Evolutionary conservation across 2,329 filamentous ascomycete genomes (phyloP).

Genomic region (Blastomyces silverae): DNA sequence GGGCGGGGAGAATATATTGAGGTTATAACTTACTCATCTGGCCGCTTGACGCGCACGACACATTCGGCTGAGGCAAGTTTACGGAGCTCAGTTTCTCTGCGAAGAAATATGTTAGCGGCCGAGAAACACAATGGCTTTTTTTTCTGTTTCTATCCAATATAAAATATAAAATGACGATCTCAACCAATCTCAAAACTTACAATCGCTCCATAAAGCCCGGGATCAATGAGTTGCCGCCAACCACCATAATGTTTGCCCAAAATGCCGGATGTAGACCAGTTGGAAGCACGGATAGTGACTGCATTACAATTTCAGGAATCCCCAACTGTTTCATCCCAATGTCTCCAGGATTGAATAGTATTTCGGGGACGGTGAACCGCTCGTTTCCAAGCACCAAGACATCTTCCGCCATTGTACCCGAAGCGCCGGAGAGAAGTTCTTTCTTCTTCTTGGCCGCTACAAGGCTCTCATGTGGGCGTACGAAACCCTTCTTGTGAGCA

Average conservation of each 20-base stretch:
- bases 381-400: conserved; percentile 84
- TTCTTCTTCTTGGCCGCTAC: conserved; percentile 50
- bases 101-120: conserved; percentile 22
- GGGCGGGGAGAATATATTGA: conserved; percentile 5
- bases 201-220: conserved; percentile 75
- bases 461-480: conserved; percentile 69
- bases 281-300: conserved; percentile 68
- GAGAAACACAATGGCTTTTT: not conserved
- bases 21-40: conserved; percentile 50
- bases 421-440: conserved; percentile 44
- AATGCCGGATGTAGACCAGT: conserved; percentile 77
- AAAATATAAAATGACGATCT: not conserved
- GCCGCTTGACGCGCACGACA: conserved; percentile 63
- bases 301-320: conserved; percentile 71
- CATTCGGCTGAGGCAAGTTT: conserved; percentile 68
- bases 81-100: conserved; percentile 60
- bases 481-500: conserved; percentile 56
- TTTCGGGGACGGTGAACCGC: conserved; percentile 80
- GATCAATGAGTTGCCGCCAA: conserved; percentile 77
- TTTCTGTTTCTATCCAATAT: not conserved
- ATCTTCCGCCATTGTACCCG: conserved; percentile 58
- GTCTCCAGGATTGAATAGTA: conserved; percentile 80
- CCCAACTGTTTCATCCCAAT: conserved; percentile 79
- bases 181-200: conserved; percentile 31
- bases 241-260: conserved; percentile 78